Conservation (phyloP, 768 basidiomycete species). For the Auricularia cornea region DNA sequence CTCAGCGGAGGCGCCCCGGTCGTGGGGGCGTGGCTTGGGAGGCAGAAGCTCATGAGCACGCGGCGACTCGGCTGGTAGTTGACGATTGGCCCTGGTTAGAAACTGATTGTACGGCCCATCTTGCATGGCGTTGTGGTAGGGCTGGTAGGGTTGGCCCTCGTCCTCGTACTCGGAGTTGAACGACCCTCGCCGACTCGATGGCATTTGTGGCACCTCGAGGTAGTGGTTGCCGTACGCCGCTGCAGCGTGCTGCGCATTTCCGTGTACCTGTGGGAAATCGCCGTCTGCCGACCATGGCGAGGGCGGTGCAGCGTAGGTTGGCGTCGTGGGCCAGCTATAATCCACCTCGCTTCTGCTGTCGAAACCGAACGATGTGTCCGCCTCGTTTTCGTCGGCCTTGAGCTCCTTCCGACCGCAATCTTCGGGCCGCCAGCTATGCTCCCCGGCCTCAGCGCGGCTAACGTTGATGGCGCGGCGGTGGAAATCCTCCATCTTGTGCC, state of each 20-base stretch:
- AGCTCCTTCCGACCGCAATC: slow-evolving; percentile 6
- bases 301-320: background rate
- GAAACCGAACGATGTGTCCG: background rate
- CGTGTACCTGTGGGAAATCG: background rate
- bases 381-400: background rate
- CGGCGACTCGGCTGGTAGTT: slow-evolving; percentile 72
- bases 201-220: slow-evolving; percentile 6
- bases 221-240: background rate
- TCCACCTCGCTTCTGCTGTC: background rate
- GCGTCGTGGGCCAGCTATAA: background rate
- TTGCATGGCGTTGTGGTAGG: background rate
- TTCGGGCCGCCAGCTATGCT: slow-evolving; percentile 60
- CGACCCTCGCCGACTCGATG: slow-evolving; percentile 20
- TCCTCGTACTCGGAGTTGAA: slow-evolving; percentile 43
- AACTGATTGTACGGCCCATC: slow-evolving; percentile 54
- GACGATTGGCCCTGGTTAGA: slow-evolving; percentile 74
- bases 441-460: slow-evolving; percentile 61
- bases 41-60: slow-evolving; percentile 69
- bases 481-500: slow-evolving; percentile 92
- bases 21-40: slow-evolving; percentile 63
- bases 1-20: slow-evolving; percentile 76
- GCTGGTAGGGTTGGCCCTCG: slow-evolving; percentile 49
- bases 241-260: background rate
- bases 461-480: slow-evolving; percentile 73
- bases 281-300: background rate